phyloP scores from a whole-genome alignment of 2,329 filamentous ascomycete species.

The Xylaria sp. region DNA sequence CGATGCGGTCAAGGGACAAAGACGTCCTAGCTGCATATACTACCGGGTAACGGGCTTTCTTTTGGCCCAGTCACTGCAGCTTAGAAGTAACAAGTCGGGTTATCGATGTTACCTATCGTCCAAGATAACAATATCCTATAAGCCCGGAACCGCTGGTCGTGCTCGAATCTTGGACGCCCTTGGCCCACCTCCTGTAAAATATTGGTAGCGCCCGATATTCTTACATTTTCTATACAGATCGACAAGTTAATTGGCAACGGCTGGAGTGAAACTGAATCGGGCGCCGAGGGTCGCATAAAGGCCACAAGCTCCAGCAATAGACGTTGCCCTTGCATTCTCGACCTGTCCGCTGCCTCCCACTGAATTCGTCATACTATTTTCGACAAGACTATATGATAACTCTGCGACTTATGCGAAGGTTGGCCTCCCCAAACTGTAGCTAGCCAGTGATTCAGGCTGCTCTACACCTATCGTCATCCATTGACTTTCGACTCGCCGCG shows the following conservation, averaged over 20 bases:
- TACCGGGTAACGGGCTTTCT: not conserved
- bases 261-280: slow-evolving; percentile 23
- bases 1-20: slow-evolving; percentile 7
- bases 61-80: slow-evolving; percentile 11
- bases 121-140: not conserved
- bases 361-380: slow-evolving; percentile 7
- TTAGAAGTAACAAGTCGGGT: slow-evolving; percentile 7
- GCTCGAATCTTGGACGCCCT: slow-evolving; percentile 4
- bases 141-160: slow-evolving; percentile 2
- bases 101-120: not conserved
- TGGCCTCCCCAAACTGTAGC: too few species aligned
- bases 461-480: too few species aligned
- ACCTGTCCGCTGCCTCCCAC: not conserved
- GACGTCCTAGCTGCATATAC: slow-evolving; percentile 9
- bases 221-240: slow-evolving; percentile 3
- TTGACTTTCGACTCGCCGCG: not conserved
- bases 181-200: not conserved
- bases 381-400: not conserved
- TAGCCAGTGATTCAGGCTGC: too few species aligned
- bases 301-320: slow-evolving; percentile 28
- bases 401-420: not conserved
- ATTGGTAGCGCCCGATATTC: slow-evolving; percentile 4
- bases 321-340: slow-evolving; percentile 16
- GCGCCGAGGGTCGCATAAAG: slow-evolving; percentile 44
- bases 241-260: slow-evolving; percentile 12